phyloP scores from a whole-genome alignment of 257 asterid genomes.

The Cinchona pubescens region DNA sequence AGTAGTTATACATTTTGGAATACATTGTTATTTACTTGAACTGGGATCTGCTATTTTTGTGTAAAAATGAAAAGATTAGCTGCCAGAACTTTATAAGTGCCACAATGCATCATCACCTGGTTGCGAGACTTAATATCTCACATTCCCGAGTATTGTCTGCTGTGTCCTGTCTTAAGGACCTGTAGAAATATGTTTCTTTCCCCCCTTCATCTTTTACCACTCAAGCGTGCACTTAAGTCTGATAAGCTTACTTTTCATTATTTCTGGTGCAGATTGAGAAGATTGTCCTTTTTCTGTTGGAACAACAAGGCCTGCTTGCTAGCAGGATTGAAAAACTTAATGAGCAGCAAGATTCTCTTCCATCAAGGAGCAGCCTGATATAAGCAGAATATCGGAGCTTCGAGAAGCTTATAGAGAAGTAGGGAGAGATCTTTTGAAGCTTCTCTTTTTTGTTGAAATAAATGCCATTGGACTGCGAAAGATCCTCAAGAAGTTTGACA shows the following conservation, averaged over 20 bases:
- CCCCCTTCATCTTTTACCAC: not conserved
- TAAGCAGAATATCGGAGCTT: constrained; percentile 66
- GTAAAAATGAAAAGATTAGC: not conserved
- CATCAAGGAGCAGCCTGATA: constrained; percentile 80
- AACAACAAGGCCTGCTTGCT: constrained; percentile 88
- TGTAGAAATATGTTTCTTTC: not conserved
- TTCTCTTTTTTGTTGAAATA: constrained; percentile 80
- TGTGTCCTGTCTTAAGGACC: not conserved
- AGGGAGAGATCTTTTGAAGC: constrained; percentile 83
- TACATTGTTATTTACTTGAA: not conserved
- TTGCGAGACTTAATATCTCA: not conserved
- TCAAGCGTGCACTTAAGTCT: not conserved
- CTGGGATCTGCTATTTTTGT: not conserved
- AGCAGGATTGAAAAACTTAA: constrained; percentile 68
- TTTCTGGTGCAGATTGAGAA: constrained; percentile 71
- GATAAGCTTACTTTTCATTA: not conserved
- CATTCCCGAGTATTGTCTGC: not conserved
- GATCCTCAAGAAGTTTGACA: constrained; percentile 94
- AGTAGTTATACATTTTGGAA: not conserved
- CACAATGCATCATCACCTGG: not conserved
- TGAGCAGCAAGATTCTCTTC: constrained; percentile 62
- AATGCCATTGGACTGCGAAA: constrained; percentile 91
- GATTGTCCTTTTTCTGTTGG: constrained; percentile 85
- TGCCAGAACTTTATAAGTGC: not conserved
- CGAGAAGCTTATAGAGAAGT: constrained; percentile 83